Percentiles rank a stretch among this genome's conserved stretches.
phyloP scores from a whole-genome alignment of 768 basidiomycete genomes.

The Nevesoporus exiguus region DNA sequence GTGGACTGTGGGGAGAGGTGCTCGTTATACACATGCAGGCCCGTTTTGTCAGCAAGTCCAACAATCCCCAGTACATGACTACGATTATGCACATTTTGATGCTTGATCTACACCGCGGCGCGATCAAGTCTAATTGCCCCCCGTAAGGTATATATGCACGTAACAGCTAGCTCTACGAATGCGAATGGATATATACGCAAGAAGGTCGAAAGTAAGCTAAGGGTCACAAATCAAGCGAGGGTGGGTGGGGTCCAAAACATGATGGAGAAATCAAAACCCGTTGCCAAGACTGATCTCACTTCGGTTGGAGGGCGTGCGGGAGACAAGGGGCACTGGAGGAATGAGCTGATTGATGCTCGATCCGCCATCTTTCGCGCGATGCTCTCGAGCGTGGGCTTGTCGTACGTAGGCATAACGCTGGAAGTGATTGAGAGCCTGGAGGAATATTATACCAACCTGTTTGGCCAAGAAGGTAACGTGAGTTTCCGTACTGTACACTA shows the following conservation, averaged over 20 bases:
- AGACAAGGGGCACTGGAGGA: slow-evolving; percentile 30
- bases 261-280: slow-evolving; percentile 24
- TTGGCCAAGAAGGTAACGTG: slow-evolving; percentile 1
- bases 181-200: slow-evolving; percentile 23
- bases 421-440: slow-evolving; percentile 82
- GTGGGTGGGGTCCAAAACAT: not conserved
- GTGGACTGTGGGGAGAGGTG: slow-evolving; percentile 17
- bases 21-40: not conserved
- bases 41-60: not conserved
- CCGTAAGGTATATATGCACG: not conserved
- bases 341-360: slow-evolving; percentile 26
- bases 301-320: slow-evolving; percentile 44
- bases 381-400: slow-evolving; percentile 69
- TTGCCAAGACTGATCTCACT: slow-evolving; percentile 45
- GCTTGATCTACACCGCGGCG: not conserved
- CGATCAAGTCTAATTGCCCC: not conserved
- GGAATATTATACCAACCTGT: slow-evolving; percentile 80
- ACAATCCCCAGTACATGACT: not conserved
- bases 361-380: slow-evolving; percentile 31
- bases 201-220: slow-evolving; percentile 31
- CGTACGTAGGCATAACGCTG: slow-evolving; percentile 86
- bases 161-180: not conserved
- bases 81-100: not conserved
- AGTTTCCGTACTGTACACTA: not conserved
- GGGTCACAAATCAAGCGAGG: not conserved